A percentile compares a stretch with the other conserved stretches of the same genome.
phyloP scores from a whole-genome alignment of 306 rosid genomes.

The Myrica gale region DNA sequence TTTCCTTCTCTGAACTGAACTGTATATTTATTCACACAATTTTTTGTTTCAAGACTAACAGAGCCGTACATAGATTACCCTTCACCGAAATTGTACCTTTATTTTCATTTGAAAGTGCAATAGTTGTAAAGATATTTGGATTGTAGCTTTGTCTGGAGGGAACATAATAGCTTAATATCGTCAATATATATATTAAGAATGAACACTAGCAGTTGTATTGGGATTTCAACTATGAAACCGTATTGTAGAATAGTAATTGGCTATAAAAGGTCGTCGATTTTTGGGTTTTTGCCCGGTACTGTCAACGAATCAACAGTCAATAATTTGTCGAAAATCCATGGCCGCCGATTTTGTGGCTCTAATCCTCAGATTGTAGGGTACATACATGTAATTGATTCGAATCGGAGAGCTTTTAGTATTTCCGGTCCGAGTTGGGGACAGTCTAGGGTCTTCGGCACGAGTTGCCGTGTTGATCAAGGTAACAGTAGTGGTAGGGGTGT shows the following conservation, averaged over 20 bases:
- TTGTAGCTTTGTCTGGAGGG: background rate
- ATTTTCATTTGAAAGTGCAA: background rate
- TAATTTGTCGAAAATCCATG: conserved; percentile 33
- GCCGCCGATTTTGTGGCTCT: conserved; percentile 29
- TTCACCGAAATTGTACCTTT: background rate
- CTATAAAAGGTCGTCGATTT: conserved; percentile 46
- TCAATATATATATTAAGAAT: conserved; percentile 33
- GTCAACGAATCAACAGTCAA: conserved; percentile 26
- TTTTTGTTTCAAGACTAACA: conserved; percentile 24
- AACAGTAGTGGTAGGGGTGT: conserved; percentile 44
- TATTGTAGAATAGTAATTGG: conserved; percentile 56
- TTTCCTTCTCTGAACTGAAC: background rate
- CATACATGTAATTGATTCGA: conserved; percentile 37
- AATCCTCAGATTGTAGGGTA: conserved; percentile 38
- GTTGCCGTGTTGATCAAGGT: conserved; percentile 35
- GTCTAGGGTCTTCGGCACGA: conserved; percentile 40
- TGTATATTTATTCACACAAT: background rate
- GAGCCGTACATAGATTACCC: conserved; percentile 9
- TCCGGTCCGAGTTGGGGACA: conserved; percentile 48
- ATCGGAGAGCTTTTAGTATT: conserved; percentile 52
- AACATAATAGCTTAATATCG: background rate
- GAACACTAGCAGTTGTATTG: conserved; percentile 58
- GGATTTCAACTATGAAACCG: conserved; percentile 71
- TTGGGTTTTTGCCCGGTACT: conserved; percentile 43
- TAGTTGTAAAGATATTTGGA: background rate